Evolutionary conservation across 768 basidiomycete genomes (phyloP).

Genomic region (Boletus reticulatus): DNA sequence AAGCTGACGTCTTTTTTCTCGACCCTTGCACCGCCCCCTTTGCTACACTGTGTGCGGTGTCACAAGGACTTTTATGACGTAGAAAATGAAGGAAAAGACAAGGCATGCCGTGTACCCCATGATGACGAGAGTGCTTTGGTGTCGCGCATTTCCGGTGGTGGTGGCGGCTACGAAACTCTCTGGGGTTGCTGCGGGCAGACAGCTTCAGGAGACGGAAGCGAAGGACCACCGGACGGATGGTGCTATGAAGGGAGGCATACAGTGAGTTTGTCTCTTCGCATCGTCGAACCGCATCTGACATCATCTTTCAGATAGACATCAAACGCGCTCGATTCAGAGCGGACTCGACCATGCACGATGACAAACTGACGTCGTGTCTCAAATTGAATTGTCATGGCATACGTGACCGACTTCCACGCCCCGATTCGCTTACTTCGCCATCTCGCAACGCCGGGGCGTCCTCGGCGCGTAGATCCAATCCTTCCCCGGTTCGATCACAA

Average conservation of each 20-base stretch:
- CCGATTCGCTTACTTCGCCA: background rate
- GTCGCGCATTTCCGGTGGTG: slow-evolving; percentile 48
- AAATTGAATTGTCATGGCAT: slow-evolving; percentile 52
- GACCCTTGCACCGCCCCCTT: slow-evolving; percentile 60
- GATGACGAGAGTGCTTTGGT: slow-evolving; percentile 82
- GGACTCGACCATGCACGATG: slow-evolving; percentile 63
- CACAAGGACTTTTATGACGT: slow-evolving; percentile 68
- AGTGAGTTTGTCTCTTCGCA: slow-evolving; percentile 24
- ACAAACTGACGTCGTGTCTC: slow-evolving; percentile 65
- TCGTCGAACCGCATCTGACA: background rate
- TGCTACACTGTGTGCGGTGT: slow-evolving; percentile 73
- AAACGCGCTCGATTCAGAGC: slow-evolving; percentile 79
- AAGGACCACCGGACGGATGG: slow-evolving; percentile 85
- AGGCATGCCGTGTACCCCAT: slow-evolving; percentile 67
- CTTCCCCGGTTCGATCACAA: slow-evolving; percentile 25
- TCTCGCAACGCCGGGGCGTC: slow-evolving; percentile 4
- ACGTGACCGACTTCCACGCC: slow-evolving; percentile 18
- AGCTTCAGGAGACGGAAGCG: slow-evolving; percentile 74
- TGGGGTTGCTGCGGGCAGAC: slow-evolving; percentile 75
- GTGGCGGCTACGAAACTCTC: slow-evolving; percentile 44
- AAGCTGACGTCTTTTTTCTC: slow-evolving; percentile 59
- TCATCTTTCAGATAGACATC: slow-evolving; percentile 51
- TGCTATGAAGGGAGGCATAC: slow-evolving; percentile 85
- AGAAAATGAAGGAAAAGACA: slow-evolving; percentile 60
- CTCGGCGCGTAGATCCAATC: slow-evolving; percentile 22